Base-by-base conservation (phyloP, 805 yeast species). In the Kodamaea sagamina region DNA sequence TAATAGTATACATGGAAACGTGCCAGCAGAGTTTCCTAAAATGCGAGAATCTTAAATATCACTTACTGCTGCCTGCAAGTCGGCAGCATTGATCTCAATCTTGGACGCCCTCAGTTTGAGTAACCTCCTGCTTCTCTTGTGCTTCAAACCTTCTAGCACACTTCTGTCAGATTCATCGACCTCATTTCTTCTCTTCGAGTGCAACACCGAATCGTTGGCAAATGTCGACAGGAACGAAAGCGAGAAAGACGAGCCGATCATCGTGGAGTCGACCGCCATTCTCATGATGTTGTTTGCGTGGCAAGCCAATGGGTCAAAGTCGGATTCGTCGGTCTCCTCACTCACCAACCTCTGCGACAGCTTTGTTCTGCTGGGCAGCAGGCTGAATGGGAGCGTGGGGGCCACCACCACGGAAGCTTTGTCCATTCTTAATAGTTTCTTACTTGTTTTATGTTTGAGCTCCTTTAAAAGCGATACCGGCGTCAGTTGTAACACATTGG, bases 191-290 rank as follows among this genome's bases (percentile, higher is more conserved):
- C 50, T 49, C 37, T 41, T 44, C 37, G 51, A 49, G 10, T 52
- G 59, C n/a, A 45, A 36, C 25, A 61, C 48, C 1, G 69, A 62
- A 24, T 67, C 72, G 39, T 65, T 67, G 4, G 54, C 58, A 48
- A 65, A 66, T 13, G 63, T 64, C 7, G 65, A 61, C 21, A 71
- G 65, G 36, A 67, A 63, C 10, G 71, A 62, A 18, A 62, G 59
- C 43, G 65, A 64, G 37, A 62, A 67, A 6, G 71, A 64, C 1
- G 74, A 68, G 1, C 73, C 72, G 39, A 70, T 56, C 71, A 71
- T 65, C 2, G 76, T 71, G 19, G 76, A 65, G 46, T 71, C 76
- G 37, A 71, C 70, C 4, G 76, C 76, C 75, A 71, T 71, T 16
- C 72, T 56, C 63, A 71, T 58, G 43, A 71, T 71, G 42, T 67